Evolutionary conservation across 495 filamentous ascomycete genomes (phyloP), one percentile per base, ranked within the genome.

Genomic region (Lasiosphaeris hirsuta): DNA sequence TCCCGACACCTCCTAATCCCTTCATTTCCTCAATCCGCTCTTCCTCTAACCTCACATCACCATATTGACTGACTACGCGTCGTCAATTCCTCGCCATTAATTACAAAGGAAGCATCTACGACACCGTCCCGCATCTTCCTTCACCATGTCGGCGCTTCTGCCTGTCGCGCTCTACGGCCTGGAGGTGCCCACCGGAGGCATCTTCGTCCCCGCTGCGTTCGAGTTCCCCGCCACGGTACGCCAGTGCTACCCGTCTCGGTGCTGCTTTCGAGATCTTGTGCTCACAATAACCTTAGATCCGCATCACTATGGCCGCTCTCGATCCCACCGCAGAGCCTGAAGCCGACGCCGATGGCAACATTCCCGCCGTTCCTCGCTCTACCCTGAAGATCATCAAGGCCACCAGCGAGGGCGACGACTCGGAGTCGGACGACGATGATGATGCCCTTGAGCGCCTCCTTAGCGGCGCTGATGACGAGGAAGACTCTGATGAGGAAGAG

Each of bases 281-380:
- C 23, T 30, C 23, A 30, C 23, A 49, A 33, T 49, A n/a, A 19
- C 30, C 10, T 15, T 14, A 96, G 92, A 91, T 96, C 77, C 92
- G 90, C 65, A 87, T 99, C 62, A 97, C 90, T 66, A 99, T 99
- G 94, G 94, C 95, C 64, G 94, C 94, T 64, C 86, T 99, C 65
- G 92, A 99, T 70, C 94, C 94, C 36, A 88, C 84, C 64, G 88
- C 89, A 59, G 78, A 76, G 45, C 84, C 88, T 39, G 83, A 89
- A 58, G 81, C 80, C 51, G 82, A 86, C 54, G 80, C 83, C 37
- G 81, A 81, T 37, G 76, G 78, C 58, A 85, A 85, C 54, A 76
- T 85, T 44, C 81, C 78, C 71, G 74, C 75, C 49, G 68, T 83
- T 41, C 80, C 85, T 45, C 86, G 92, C 64, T 86, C 94, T 38